Evolutionary conservation across 176 grass and related monocot genomes (phyloP).

Genomic region (Oryza punctata): DNA sequence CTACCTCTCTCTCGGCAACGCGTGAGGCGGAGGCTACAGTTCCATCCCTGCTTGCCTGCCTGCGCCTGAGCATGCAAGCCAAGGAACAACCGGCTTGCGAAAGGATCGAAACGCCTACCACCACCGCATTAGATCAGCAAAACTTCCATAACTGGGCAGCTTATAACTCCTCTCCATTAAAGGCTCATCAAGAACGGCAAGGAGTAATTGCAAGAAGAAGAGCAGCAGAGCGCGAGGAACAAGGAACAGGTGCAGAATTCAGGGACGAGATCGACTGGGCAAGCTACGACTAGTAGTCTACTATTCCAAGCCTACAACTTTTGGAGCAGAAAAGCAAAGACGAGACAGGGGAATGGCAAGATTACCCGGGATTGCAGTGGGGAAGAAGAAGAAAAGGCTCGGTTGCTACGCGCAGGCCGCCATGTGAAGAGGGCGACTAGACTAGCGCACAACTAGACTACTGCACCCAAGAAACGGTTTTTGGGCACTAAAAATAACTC

Average conservation of each 20-base stretch:
- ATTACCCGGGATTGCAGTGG: conserved; percentile 18
- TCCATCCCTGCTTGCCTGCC: conserved; percentile 35
- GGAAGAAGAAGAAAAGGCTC: conserved; percentile 21
- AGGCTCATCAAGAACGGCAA: conserved; percentile 32
- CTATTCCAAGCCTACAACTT: background rate
- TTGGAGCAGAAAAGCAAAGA: background rate
- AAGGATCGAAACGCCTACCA: conserved; percentile 24
- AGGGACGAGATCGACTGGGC: background rate
- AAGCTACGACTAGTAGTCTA: no score
- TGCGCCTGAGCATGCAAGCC: conserved; percentile 15
- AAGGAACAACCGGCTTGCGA: conserved; percentile 7
- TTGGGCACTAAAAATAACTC: conserved; percentile 31
- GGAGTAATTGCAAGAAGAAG: background rate
- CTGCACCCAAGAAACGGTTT: background rate
- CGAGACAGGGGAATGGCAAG: background rate
- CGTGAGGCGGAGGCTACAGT: conserved; percentile 37
- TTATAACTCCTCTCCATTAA: conserved; percentile 38
- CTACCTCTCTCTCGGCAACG: conserved; percentile 21
- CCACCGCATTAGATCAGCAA: background rate
- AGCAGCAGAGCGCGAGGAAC: background rate
- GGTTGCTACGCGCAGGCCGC: conserved; percentile 1
- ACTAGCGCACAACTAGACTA: background rate
- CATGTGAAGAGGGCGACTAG: conserved; percentile 5
- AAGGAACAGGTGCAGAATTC: background rate
- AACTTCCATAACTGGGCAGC: conserved; percentile 12